A percentile compares a stretch with the other conserved stretches of the same genome.
Evolutionary conservation across 1,139 yeast species (phyloP).

Genomic region (Yamadazyma dendronema): DNA sequence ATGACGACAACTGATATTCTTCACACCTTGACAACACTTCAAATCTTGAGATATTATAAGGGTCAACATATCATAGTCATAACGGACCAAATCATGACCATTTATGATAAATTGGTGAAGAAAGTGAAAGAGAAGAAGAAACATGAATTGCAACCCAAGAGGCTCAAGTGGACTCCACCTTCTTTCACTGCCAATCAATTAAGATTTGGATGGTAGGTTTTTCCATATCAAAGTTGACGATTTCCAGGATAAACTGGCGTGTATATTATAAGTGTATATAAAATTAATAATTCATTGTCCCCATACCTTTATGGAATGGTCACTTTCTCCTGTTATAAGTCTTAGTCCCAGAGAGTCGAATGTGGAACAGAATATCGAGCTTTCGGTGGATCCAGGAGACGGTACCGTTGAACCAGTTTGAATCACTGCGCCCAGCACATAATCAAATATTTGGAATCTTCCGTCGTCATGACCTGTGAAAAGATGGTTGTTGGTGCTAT

Average conservation of each 20-base stretch:
- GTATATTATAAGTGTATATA: neutral
- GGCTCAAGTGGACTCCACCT: constrained; percentile 91
- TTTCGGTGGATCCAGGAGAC: constrained; percentile 67
- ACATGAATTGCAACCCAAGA: constrained; percentile 71
- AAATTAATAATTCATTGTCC: constrained; percentile 18
- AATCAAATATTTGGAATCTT: constrained; percentile 72
- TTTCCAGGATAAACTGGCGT: no score
- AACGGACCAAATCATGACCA: constrained; percentile 76
- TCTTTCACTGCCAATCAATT: constrained; percentile 93
- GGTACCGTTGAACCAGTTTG: constrained; percentile 55
- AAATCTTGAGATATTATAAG: constrained; percentile 85
- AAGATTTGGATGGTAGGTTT: constrained; percentile 93
- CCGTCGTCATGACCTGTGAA: constrained; percentile 90
- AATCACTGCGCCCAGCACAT: constrained; percentile 62
- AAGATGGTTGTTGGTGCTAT: constrained; percentile 60
- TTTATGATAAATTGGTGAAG: constrained; percentile 70
- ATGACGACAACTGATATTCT: constrained; percentile 96
- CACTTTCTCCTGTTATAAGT: constrained; percentile 84
- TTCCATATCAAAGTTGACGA: no score
- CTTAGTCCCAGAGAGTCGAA: constrained; percentile 83
- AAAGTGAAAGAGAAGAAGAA: constrained; percentile 61
- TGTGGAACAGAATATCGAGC: constrained; percentile 67
- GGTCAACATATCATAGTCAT: constrained; percentile 94
- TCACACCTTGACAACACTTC: constrained; percentile 88
- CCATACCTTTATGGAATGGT: constrained; percentile 88